Percentiles rank a stretch among this genome's conserved stretches.
phyloP scores from a whole-genome alignment of 73 alveolate genomes.

The Paramecium pentaurelia region DNA sequence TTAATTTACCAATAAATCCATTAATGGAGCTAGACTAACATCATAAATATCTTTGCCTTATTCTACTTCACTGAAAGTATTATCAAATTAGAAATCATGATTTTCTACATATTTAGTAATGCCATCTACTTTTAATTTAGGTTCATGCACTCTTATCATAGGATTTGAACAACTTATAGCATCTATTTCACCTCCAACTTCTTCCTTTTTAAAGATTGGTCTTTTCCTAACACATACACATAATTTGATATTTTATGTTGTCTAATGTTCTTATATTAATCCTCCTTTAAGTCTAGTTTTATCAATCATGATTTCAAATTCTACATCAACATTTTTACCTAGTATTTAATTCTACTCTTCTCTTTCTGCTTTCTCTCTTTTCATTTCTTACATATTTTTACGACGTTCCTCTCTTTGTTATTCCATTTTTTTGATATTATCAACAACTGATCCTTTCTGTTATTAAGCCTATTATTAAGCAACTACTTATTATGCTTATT shows the following conservation, averaged over 20 bases:
- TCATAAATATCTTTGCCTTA: constrained; percentile 81
- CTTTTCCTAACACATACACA: constrained; percentile 97
- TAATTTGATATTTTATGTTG: constrained; percentile 76
- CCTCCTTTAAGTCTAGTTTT: constrained; percentile 65
- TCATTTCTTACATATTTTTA: constrained; percentile 83
- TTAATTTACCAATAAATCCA: constrained; percentile 70
- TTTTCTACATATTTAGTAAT: constrained; percentile 97
- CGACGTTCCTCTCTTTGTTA: constrained; percentile 84
- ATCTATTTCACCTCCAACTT: constrained; percentile 93
- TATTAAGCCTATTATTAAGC: background rate
- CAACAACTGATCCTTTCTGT: constrained; percentile 75
- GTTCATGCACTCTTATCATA: constrained; percentile 84
- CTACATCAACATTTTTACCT: constrained; percentile 84
- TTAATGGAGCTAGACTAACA: constrained; percentile 75
- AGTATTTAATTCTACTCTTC: constrained; percentile 72
- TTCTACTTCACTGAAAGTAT: constrained; percentile 83
- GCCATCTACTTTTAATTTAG: constrained; percentile 96
- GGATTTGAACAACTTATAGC: constrained; percentile 95
- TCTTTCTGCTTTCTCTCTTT: constrained; percentile 72
- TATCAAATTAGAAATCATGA: constrained; percentile 90
- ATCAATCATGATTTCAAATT: constrained; percentile 82
- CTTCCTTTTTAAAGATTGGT: constrained; percentile 92
- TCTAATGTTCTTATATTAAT: constrained; percentile 61
- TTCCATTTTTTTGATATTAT: constrained; percentile 77
- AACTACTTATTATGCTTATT: background rate